phyloP scores from a whole-genome alignment of 2,329 filamentous ascomycete genomes.

The Aspergillus udagawae region DNA sequence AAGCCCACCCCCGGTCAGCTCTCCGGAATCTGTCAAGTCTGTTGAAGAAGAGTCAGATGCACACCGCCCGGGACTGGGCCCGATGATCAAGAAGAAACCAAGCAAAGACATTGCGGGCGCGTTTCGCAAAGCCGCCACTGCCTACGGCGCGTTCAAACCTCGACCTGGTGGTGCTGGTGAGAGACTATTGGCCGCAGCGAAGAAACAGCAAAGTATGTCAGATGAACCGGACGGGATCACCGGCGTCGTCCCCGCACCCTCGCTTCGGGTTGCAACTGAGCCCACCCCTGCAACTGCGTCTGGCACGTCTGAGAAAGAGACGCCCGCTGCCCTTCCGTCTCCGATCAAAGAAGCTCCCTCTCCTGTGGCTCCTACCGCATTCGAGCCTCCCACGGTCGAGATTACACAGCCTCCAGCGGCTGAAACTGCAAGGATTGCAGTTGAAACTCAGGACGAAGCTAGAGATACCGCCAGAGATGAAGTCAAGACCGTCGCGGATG shows the following conservation, averaged over 20 bases:
- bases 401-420: conserved; percentile 33
- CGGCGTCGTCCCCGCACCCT: conserved; percentile 76
- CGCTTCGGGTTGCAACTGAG: conserved; percentile 42
- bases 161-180: conserved; percentile 82
- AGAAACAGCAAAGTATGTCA: conserved; percentile 51
- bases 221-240: conserved; percentile 86
- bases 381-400: conserved; percentile 35
- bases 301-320: conserved; percentile 29
- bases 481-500: conserved; percentile 17
- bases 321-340: conserved; percentile 20
- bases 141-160: conserved; percentile 74
- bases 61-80: conserved; percentile 73
- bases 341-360: conserved; percentile 11
- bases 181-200: conserved; percentile 59
- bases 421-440: conserved; percentile 23
- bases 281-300: conserved; percentile 26
- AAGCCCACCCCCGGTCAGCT: conserved; percentile 9
- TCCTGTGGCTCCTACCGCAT: conserved; percentile 8
- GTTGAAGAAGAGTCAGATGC: conserved; percentile 49
- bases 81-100: conserved; percentile 83
- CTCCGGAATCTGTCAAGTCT: conserved; percentile 12
- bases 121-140: conserved; percentile 75
- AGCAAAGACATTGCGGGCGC: conserved; percentile 67
- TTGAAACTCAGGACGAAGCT: conserved; percentile 18
- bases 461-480: conserved; percentile 21